Evolutionary conservation across 208 protist genomes (phyloP).

Genomic region (Leishmania tarentolae): DNA sequence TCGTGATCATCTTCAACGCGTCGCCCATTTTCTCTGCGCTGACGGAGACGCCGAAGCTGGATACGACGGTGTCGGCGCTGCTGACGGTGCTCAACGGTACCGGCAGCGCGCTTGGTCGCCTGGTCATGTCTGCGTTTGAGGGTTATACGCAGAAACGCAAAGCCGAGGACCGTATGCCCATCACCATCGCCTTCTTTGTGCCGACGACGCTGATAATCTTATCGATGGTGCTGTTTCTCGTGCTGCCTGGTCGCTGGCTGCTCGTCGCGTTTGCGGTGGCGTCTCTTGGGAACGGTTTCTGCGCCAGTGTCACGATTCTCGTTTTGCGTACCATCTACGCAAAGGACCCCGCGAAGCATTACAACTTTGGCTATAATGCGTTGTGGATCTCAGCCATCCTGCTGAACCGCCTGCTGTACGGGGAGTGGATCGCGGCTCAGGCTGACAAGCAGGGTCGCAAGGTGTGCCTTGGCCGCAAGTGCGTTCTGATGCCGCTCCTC

Average conservation of each 20-base stretch:
- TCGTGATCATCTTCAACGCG: slow-evolving; percentile 73
- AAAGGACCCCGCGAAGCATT: slow-evolving; percentile 75
- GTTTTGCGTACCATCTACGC: slow-evolving; percentile 69
- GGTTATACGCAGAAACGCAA: slow-evolving; percentile 40
- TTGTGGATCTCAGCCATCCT: slow-evolving; percentile 39
- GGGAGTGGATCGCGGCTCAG: slow-evolving; percentile 62
- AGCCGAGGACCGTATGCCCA: slow-evolving; percentile 67
- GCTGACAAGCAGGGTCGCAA: slow-evolving; percentile 42
- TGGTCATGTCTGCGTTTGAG: slow-evolving; percentile 64
- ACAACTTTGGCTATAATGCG: slow-evolving; percentile 58
- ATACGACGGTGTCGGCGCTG: slow-evolving; percentile 48
- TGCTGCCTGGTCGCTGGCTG: slow-evolving; percentile 35
- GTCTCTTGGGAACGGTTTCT: slow-evolving; percentile 71
- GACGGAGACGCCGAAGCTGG: slow-evolving; percentile 15
- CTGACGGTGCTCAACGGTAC: slow-evolving; percentile 66
- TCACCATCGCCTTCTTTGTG: slow-evolving; percentile 63
- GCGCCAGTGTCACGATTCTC: slow-evolving; percentile 45
- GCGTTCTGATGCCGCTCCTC: slow-evolving; percentile 52
- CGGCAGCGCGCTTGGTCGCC: slow-evolving; percentile 62
- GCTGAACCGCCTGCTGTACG: slow-evolving; percentile 73
- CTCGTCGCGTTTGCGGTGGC: slow-evolving; percentile 46
- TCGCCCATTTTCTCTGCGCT: slow-evolving; percentile 54
- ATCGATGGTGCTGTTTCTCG: slow-evolving; percentile 52
- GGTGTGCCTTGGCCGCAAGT: slow-evolving; percentile 36
- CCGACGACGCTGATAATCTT: slow-evolving; percentile 51